Evolutionary conservation across 352 stramenopile species (phyloP).

Genomic region (Halophytophthora batemanensis): DNA sequence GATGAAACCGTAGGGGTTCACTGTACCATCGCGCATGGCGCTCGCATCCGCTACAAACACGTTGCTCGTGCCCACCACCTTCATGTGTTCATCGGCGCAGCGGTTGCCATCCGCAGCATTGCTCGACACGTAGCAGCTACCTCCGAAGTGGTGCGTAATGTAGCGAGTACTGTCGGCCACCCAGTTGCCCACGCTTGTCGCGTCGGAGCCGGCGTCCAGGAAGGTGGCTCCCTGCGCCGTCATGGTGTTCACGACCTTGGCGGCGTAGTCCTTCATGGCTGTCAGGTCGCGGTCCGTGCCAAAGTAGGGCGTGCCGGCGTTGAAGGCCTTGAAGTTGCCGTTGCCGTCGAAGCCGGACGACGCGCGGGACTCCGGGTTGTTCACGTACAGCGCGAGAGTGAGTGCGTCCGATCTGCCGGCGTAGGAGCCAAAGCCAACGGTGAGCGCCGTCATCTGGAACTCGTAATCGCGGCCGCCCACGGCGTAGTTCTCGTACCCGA

Average conservation of each 20-base stretch:
- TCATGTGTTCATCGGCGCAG: constrained; percentile 58
- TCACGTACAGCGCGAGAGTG: constrained; percentile 46
- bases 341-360: constrained; percentile 38
- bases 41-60: constrained; percentile 62
- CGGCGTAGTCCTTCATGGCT: constrained; percentile 51
- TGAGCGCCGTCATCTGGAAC: constrained; percentile 56
- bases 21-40: constrained; percentile 57
- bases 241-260: constrained; percentile 39
- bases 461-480: constrained; percentile 54
- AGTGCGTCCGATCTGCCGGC: constrained; percentile 30
- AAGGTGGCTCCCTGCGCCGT: constrained; percentile 42
- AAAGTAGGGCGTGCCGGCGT: constrained; percentile 36
- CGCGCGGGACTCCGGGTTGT: constrained; percentile 60
- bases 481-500: constrained; percentile 57
- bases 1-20: constrained; percentile 72
- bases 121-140: constrained; percentile 63
- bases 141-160: constrained; percentile 61
- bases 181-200: constrained; percentile 34
- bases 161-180: constrained; percentile 26
- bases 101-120: constrained; percentile 40
- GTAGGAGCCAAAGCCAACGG: constrained; percentile 41
- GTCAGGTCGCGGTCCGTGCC: constrained; percentile 42
- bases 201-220: constrained; percentile 28
- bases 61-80: constrained; percentile 62
- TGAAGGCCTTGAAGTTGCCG: constrained; percentile 40